A percentile compares a stretch with the other conserved stretches of the same genome.
Conservation (phyloP, 75 land plant genomes). For the Sequoiadendron giganteum region DNA sequence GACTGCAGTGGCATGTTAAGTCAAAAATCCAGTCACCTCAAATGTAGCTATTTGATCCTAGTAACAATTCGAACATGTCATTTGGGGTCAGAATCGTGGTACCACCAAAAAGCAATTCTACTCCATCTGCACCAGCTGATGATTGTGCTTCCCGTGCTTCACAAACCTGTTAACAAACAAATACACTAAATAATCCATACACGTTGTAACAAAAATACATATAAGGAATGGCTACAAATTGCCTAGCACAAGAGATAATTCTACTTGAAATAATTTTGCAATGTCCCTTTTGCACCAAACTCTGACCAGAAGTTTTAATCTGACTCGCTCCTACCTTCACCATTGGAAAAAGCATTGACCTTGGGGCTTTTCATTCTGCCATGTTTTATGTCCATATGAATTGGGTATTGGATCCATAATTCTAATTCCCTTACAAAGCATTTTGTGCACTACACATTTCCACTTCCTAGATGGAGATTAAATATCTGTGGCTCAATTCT, state of each 20-base stretch:
- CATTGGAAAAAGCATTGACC: not conserved
- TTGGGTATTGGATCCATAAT: not conserved
- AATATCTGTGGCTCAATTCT: not conserved
- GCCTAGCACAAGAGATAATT: not conserved
- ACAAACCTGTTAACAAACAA: conserved; percentile 49
- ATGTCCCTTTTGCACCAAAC: not conserved
- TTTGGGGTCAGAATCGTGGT: conserved; percentile 86
- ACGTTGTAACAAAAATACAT: not conserved
- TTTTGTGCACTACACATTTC: not conserved
- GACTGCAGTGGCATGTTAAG: not conserved
- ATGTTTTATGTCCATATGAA: not conserved
- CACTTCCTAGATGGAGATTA: not conserved
- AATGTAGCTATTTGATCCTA: conserved; percentile 53
- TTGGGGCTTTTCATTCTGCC: not conserved
- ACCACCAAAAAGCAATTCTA: conserved; percentile 84
- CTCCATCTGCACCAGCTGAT: conserved; percentile 55
- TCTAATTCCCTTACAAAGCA: not conserved
- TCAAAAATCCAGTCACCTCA: conserved; percentile 12
- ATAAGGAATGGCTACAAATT: not conserved
- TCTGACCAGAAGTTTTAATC: not conserved
- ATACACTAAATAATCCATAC: not conserved
- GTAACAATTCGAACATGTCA: conserved; percentile 71
- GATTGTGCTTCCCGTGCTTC: conserved; percentile 75
- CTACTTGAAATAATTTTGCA: not conserved
- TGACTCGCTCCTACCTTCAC: not conserved